Percentiles rank a stretch among this genome's conserved stretches.
These are phyloP conservation scores for Penicillium paneum DNA, from an alignment of 2,329 filamentous ascomycete genomes.

Conservation along the genomic window DNA sequence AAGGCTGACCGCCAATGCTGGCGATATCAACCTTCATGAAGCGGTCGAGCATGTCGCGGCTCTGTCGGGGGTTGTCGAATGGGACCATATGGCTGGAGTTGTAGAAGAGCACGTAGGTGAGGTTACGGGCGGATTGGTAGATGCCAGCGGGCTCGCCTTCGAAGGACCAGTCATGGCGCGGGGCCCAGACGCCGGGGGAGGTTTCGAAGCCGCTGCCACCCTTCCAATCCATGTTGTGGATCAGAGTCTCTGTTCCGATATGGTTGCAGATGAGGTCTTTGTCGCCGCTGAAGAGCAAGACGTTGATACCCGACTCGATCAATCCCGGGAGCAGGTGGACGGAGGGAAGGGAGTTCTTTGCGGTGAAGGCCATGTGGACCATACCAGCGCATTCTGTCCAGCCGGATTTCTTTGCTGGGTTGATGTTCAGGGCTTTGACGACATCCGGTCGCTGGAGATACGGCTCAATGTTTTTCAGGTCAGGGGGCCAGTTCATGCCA, in stretches of 20 bases:
- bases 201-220: conserved; percentile 87
- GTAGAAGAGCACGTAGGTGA: conserved; percentile 94
- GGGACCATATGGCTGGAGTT: conserved; percentile 98
- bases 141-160: conserved; percentile 84
- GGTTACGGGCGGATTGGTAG: conserved; percentile 90
- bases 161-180: conserved; percentile 90
- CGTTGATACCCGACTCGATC: conserved; percentile 66
- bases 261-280: conserved; percentile 98
- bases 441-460: conserved; percentile 86
- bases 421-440: conserved; percentile 74
- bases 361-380: conserved; percentile 69
- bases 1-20: conserved; percentile 75
- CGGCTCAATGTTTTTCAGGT: conserved; percentile 71
- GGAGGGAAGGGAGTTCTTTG: conserved; percentile 68
- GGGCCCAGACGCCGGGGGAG: conserved; percentile 81
- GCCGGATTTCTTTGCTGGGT: conserved; percentile 74
- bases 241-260: conserved; percentile 84
- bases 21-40: conserved; percentile 93
- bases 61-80: conserved; percentile 82
- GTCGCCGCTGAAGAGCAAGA: conserved; percentile 88
- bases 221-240: conserved; percentile 88
- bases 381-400: conserved; percentile 87
- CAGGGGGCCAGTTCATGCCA: conserved; percentile 97
- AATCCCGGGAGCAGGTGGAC: conserved; percentile 73
- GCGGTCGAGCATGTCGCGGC: conserved; percentile 93